These are phyloP conservation scores for Liquidambar formosana DNA, from an alignment of 164 flowering plant species.

Conservation along the genomic window DNA sequence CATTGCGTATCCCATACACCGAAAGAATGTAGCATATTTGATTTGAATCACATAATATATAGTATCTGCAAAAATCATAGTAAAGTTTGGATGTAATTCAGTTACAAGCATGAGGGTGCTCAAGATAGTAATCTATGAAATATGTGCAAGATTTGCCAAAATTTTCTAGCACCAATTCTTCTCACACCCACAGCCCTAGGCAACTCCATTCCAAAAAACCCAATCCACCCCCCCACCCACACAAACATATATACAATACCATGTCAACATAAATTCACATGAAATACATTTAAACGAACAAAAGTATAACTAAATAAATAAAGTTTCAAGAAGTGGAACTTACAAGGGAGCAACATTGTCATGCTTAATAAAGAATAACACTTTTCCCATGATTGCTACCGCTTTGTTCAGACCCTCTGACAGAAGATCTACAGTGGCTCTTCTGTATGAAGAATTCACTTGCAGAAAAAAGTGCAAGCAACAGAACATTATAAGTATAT, in stretches of 20 bases:
- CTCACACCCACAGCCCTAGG: too few relatives aligned
- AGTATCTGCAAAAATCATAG: conserved; percentile 60
- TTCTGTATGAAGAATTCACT: conserved; percentile 64
- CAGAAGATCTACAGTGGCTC: conserved; percentile 47
- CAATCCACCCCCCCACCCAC: too few relatives aligned
- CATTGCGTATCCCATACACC: conserved; percentile 60
- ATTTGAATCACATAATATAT: conserved; percentile 70
- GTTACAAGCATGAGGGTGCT: neutral
- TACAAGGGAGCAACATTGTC: conserved; percentile 71
- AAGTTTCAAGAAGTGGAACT: conserved; percentile 26
- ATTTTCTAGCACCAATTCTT: too few relatives aligned
- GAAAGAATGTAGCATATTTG: conserved; percentile 63
- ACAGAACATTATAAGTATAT: conserved; percentile 3
- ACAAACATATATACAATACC: too few relatives aligned
- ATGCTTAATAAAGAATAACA: conserved; percentile 61
- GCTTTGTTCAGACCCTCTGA: conserved; percentile 69
- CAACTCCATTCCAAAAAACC: too few relatives aligned
- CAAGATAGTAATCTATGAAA: neutral
- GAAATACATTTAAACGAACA: neutral
- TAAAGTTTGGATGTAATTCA: conserved; percentile 1
- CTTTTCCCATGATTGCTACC: conserved; percentile 64
- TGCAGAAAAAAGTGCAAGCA: conserved; percentile 13
- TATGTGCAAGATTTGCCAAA: neutral
- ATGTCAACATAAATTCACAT: neutral
- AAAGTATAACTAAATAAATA: neutral